Evolutionary conservation across 768 basidiomycete species (phyloP).

Genomic region (Hygrophoropsis aurantiaca): DNA sequence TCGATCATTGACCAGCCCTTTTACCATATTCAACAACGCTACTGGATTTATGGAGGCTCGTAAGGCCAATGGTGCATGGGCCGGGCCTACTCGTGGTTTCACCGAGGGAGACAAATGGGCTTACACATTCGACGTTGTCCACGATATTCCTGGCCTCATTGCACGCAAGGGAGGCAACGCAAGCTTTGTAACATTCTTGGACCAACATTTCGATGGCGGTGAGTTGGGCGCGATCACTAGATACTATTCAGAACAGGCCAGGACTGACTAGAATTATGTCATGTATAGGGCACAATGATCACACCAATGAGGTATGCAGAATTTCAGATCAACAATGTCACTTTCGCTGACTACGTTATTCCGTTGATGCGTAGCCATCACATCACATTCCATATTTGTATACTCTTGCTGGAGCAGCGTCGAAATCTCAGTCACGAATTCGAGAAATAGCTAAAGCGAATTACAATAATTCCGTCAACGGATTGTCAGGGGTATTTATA

Average conservation of each 20-base stretch:
- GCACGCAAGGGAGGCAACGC: conserved; percentile 62
- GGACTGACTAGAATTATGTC: conserved; percentile 14
- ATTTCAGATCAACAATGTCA: background rate
- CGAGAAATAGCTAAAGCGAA: conserved; percentile 61
- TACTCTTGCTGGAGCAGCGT: conserved; percentile 66
- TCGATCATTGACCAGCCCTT: conserved; percentile 57
- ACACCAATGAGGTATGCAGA: conserved; percentile 68
- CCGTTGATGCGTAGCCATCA: conserved; percentile 61
- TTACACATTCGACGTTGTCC: conserved; percentile 78
- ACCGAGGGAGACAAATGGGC: conserved; percentile 82
- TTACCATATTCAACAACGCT: conserved; percentile 59
- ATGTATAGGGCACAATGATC: conserved; percentile 69
- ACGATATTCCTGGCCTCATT: conserved; percentile 65
- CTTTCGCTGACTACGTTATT: background rate
- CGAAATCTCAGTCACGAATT: conserved; percentile 67
- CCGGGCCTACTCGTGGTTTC: conserved; percentile 72
- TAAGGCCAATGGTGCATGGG: conserved; percentile 67
- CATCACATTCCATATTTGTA: conserved; percentile 89
- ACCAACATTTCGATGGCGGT: conserved; percentile 54
- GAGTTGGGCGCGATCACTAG: conserved; percentile 14
- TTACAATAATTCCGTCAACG: conserved; percentile 68
- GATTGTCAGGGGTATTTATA: conserved; percentile 67
- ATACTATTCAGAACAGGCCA: background rate
- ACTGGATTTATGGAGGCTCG: conserved; percentile 86
- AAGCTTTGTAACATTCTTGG: conserved; percentile 65